phyloP scores from a whole-genome alignment of 306 rosid species.

The Sophora flavescens region DNA sequence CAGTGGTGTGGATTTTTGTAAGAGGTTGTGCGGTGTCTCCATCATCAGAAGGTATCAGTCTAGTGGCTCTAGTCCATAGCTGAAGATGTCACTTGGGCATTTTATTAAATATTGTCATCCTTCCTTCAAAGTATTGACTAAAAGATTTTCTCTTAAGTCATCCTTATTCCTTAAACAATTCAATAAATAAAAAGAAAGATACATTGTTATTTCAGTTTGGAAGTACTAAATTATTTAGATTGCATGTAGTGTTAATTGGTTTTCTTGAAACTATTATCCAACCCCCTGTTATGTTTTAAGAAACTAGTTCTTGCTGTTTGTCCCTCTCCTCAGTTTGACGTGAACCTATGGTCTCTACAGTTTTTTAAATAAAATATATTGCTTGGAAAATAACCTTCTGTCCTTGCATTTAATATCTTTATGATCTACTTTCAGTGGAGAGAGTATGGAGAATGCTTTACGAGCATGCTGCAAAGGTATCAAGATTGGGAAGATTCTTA shows the following conservation, averaged over 20 bases:
- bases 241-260: background rate
- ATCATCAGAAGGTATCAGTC: conserved; percentile 84
- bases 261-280: conserved; percentile 10
- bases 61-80: conserved; percentile 33
- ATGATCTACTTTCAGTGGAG: conserved; percentile 71
- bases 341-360: conserved; percentile 12
- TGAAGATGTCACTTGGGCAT: conserved; percentile 25
- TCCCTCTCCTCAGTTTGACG: background rate
- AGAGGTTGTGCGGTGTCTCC: conserved; percentile 97
- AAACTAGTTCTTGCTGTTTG: background rate
- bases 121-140: conserved; percentile 30
- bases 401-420: conserved; percentile 39
- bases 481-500: conserved; percentile 98
- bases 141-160: conserved; percentile 16
- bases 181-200: conserved; percentile 28
- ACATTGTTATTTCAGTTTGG: conserved; percentile 6
- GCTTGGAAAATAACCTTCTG: conserved; percentile 15
- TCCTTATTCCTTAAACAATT: conserved; percentile 2
- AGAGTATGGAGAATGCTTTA: conserved; percentile 99
- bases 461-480: conserved; percentile 99
- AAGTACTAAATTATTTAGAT: conserved; percentile 15
- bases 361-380: background rate
- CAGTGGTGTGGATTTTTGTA: conserved; percentile 96
- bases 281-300: background rate
- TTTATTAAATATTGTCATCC: conserved; percentile 31